A percentile compares a stretch with the other conserved stretches of the same genome.
Conservation (phyloP, 306 rosid species). For the Rosa rugosa region DNA sequence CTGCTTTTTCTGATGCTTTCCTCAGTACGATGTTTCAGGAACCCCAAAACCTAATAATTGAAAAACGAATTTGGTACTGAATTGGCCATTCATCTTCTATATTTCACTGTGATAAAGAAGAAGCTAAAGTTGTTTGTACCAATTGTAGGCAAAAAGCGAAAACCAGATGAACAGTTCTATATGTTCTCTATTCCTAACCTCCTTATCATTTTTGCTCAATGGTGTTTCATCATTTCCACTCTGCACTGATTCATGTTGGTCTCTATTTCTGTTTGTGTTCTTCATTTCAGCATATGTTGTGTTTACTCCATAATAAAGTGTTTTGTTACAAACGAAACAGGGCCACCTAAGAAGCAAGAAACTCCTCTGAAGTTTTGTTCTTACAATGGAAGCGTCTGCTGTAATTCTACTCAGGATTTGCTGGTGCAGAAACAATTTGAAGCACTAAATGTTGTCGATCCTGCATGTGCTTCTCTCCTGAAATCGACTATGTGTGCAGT, state of each 20-base stretch:
- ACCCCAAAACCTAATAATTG: slow-evolving; percentile 7
- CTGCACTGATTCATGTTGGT: slow-evolving; percentile 23
- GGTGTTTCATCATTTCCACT: slow-evolving; percentile 9
- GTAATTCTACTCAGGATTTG: slow-evolving; percentile 19
- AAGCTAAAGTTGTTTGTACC: neutral
- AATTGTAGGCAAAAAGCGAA: neutral
- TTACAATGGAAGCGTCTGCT: slow-evolving; percentile 23
- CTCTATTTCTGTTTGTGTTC: neutral
- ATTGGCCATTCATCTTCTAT: neutral
- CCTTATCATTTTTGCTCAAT: slow-evolving; percentile 13
- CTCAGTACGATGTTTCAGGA: slow-evolving; percentile 18
- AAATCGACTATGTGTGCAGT: slow-evolving; percentile 28
- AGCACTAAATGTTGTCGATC: slow-evolving; percentile 17
- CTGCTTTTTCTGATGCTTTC: slow-evolving; percentile 5
- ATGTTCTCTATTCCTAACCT: slow-evolving; percentile 19
- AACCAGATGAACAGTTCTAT: slow-evolving; percentile 1
- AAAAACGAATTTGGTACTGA: neutral
- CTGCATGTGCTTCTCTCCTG: slow-evolving; percentile 25
- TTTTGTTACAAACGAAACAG: slow-evolving; percentile 17
- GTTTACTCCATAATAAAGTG: neutral
- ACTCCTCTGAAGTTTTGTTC: slow-evolving; percentile 22
- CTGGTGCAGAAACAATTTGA: slow-evolving; percentile 24
- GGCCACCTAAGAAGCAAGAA: slow-evolving; percentile 16
- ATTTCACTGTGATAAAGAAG: neutral
- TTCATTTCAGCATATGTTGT: neutral